Percentiles rank a stretch among this genome's conserved stretches.
phyloP scores from a whole-genome alignment of 2,329 filamentous ascomycete genomes.

The Bimuria novae-zelandiae region DNA sequence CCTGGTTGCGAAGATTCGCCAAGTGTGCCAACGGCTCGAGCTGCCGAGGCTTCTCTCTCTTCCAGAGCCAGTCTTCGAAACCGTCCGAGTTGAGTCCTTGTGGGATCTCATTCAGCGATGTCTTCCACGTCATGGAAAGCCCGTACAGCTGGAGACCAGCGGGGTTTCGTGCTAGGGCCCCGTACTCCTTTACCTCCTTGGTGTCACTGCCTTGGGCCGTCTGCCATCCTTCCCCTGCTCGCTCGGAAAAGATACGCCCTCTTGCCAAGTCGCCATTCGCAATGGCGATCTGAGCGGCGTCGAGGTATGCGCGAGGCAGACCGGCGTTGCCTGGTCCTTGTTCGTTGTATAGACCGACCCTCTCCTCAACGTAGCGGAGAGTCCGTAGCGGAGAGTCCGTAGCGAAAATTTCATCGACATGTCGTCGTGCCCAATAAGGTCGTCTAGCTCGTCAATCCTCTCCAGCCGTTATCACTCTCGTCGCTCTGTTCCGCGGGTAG shows the following conservation, averaged over 20 bases:
- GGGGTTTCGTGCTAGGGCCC: slow-evolving; percentile 16
- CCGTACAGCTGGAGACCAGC: slow-evolving; percentile 18
- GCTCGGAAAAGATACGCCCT: slow-evolving; percentile 33
- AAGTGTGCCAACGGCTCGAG: slow-evolving; percentile 18
- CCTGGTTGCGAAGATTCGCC: slow-evolving; percentile 20
- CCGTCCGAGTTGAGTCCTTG: slow-evolving; percentile 14
- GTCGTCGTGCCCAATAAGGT: slow-evolving; percentile 25
- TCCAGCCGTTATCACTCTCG: slow-evolving; percentile 37
- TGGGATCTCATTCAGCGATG: slow-evolving; percentile 20
- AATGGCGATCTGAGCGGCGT: slow-evolving; percentile 34
- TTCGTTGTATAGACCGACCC: slow-evolving; percentile 31
- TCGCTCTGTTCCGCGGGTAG: slow-evolving; percentile 37
- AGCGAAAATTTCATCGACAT: slow-evolving; percentile 13
- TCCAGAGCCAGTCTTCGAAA: slow-evolving; percentile 36
- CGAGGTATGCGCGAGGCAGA: slow-evolving; percentile 26
- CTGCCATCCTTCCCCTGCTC: slow-evolving; percentile 13
- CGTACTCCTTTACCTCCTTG: slow-evolving; percentile 20
- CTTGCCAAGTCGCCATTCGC: slow-evolving; percentile 39
- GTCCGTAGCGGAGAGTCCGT: slow-evolving; percentile 8
- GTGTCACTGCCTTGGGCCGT: slow-evolving; percentile 23
- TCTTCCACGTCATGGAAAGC: slow-evolving; percentile 29
- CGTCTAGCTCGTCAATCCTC: slow-evolving; percentile 24
- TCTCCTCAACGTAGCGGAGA: slow-evolving; percentile 31
- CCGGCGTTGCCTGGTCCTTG: slow-evolving; percentile 24
- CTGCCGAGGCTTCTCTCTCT: slow-evolving; percentile 14